phyloP scores from a whole-genome alignment of 2,329 filamentous ascomycete genomes.

The Aureobasidium namibiae region DNA sequence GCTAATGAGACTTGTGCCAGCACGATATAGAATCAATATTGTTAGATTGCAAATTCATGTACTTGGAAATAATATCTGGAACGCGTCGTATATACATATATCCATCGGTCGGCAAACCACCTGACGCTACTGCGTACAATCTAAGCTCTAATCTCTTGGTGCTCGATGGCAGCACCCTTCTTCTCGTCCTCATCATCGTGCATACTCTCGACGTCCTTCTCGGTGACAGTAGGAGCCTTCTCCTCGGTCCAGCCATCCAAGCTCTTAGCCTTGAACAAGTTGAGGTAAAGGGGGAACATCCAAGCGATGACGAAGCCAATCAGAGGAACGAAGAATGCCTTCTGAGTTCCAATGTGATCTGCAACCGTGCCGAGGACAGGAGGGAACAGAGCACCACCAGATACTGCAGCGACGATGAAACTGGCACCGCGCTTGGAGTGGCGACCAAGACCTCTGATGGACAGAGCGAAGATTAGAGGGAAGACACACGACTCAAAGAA shows the following conservation, averaged over 20 bases:
- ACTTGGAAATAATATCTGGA: not conserved
- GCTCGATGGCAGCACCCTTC: constrained; percentile 4
- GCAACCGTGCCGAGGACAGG: constrained; percentile 62
- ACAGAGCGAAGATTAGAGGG: constrained; percentile 72
- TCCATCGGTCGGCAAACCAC: not conserved
- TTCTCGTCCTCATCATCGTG: not conserved
- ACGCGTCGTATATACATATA: not conserved
- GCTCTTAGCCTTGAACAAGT: constrained; percentile 56
- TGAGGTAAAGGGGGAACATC: constrained; percentile 42
- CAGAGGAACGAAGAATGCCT: constrained; percentile 60
- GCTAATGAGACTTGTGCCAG: too few relatives aligned
- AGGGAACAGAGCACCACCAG: constrained; percentile 66
- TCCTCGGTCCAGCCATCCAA: constrained; percentile 46
- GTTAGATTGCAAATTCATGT: too few relatives aligned
- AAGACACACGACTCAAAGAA: constrained; percentile 79
- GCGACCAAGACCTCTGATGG: constrained; percentile 65
- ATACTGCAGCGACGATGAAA: constrained; percentile 63
- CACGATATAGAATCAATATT: too few relatives aligned
- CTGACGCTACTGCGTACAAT: not conserved
- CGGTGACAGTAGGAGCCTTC: constrained; percentile 35
- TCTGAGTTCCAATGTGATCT: constrained; percentile 52
- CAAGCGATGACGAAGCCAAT: constrained; percentile 41
- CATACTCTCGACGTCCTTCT: constrained; percentile 24
- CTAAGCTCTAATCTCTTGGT: not conserved
- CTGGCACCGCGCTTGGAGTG: constrained; percentile 71